A percentile compares a stretch with the other conserved stretches of the same genome.
phyloP scores from a whole-genome alignment of 2,329 filamentous ascomycete species.

The Cucurbitaria berberidis region DNA sequence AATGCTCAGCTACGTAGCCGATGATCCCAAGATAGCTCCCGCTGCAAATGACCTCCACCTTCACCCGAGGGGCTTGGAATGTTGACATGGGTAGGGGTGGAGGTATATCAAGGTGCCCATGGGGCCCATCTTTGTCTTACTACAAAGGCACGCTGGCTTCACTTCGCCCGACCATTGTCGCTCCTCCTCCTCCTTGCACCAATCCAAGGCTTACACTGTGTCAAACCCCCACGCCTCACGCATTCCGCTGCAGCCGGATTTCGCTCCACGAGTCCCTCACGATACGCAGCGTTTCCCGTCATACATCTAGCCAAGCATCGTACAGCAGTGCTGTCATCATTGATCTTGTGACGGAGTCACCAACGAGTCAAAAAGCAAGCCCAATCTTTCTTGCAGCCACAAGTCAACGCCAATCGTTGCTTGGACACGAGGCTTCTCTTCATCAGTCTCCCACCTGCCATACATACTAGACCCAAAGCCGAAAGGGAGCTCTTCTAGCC shows the following conservation, averaged over 20 bases:
- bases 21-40: conserved; percentile 31
- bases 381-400: conserved; percentile 27
- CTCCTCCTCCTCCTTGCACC: conserved; percentile 21
- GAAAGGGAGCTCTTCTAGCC: conserved; percentile 38
- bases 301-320: conserved; percentile 35
- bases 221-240: conserved; percentile 39
- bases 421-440: conserved; percentile 28
- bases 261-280: conserved; percentile 25
- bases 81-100: conserved; percentile 32
- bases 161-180: conserved; percentile 15
- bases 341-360: conserved; percentile 42
- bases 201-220: conserved; percentile 24
- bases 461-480: conserved; percentile 17
- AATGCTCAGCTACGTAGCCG: conserved; percentile 17
- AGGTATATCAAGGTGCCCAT: conserved; percentile 43
- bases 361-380: conserved; percentile 36
- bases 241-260: conserved; percentile 33
- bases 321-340: conserved; percentile 41
- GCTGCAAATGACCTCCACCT: conserved; percentile 37
- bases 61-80: conserved; percentile 27
- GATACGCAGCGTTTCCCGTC: conserved; percentile 25
- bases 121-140: conserved; percentile 20
- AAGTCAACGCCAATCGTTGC: conserved; percentile 27
- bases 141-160: conserved; percentile 5
- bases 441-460: conserved; percentile 18